Base-by-base conservation (phyloP, 164 flowering plant genomes). In the Santalum album region DNA sequence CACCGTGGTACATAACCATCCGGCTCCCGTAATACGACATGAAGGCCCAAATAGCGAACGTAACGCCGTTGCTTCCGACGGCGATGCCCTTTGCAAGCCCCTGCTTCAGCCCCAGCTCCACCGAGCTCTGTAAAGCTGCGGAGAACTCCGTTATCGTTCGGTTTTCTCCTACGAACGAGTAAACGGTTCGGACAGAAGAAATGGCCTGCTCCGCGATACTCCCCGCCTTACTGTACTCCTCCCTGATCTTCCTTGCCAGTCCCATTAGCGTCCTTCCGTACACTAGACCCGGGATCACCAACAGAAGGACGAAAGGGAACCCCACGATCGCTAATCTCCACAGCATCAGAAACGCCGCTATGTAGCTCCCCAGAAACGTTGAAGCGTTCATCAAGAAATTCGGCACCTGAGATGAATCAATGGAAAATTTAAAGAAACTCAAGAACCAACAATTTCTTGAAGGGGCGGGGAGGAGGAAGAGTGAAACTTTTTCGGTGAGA, bases 41-140 rank as follows among this genome's bases (percentile, higher is more conserved):
- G 60, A 90, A 83, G n/a, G 96, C 51, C 96, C 91, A 83, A 21
- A 83, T 79, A n/a, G n/a, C 1, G 82, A 92, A 54, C 12, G 75
- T 84, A 7, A 72, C 74, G 0, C 86, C 53, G 2, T 85, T 88
- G 71, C 95, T 84, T 19, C 98, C 98, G 35, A 88, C 70, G 24
- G 94, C 94, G 12, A 91, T 16, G 0, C 98, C 98, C 66, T 91
- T 91, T 0, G 83, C 90, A 56, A 88, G 62, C 0, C 96, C 98
- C 34, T 77, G 86, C 49, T 59, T 75, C 32, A 81, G 32, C 1
- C 98, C 98, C 36, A 86, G 54, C 44, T 70, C 72, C 9, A 84
- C 84, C 0, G 90, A 73, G 5, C 82, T 85, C 49, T 83, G 65
- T 7, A 91, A 65, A 17, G 96, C 86, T 0, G 51, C 64, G 18